Percentiles rank a stretch among this genome's conserved stretches.
These are phyloP conservation scores for Leccinum pachyderme DNA, from an alignment of 1,284 basidiomycete genomes.

Conservation along the genomic window DNA sequence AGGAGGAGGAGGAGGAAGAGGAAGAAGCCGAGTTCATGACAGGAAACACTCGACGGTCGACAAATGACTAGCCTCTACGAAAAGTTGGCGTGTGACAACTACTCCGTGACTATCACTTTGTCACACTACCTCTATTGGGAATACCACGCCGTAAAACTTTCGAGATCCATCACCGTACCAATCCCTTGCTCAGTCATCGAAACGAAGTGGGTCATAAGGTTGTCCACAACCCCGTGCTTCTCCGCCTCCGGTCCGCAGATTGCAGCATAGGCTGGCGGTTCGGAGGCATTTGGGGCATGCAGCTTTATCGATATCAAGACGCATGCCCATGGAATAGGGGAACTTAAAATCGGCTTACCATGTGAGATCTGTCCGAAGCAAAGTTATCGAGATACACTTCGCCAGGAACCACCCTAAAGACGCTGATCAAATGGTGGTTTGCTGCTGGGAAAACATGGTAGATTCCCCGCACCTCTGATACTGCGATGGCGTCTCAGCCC, in stretches of 20 bases:
- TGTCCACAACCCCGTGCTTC: constrained; percentile 45
- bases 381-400: constrained; percentile 54
- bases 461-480: constrained; percentile 47
- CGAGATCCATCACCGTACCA: constrained; percentile 41
- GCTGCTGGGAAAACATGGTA: constrained; percentile 8
- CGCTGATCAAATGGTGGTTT: constrained; percentile 31
- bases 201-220: constrained; percentile 64
- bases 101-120: constrained; percentile 23
- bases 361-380: constrained; percentile 77
- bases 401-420: constrained; percentile 56
- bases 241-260: constrained; percentile 49
- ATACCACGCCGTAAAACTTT: constrained; percentile 36
- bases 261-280: constrained; percentile 53
- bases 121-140: constrained; percentile 5
- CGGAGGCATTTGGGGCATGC: constrained; percentile 11
- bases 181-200: constrained; percentile 45
- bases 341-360: constrained; percentile 43
- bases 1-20: constrained; percentile 20
- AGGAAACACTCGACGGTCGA: constrained; percentile 1
- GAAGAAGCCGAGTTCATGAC: constrained; percentile 26
- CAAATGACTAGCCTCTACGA: not conserved
- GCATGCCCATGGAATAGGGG: constrained; percentile 9
- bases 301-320: constrained; percentile 6
- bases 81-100: constrained; percentile 17
- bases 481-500: constrained; percentile 30